Evolutionary conservation across 805 yeast species (phyloP).

Genomic region (Blastobotrys peoriensis): DNA sequence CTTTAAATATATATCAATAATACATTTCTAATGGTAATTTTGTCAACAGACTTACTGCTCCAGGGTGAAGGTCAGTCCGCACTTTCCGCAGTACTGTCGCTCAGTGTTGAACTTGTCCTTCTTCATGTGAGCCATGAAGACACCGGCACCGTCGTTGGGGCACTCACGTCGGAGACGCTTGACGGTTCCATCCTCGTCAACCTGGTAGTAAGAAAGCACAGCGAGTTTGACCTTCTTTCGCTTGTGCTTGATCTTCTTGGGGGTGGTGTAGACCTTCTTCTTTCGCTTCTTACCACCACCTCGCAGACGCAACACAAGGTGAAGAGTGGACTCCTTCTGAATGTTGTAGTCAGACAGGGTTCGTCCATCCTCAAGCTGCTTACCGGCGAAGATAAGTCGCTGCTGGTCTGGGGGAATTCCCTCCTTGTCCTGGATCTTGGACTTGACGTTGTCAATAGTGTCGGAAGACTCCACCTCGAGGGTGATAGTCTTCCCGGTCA

Average conservation of each 20-base stretch:
- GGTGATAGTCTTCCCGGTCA: slow-evolving; percentile 98
- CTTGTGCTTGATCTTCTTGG: slow-evolving; percentile 99
- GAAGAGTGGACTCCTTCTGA: slow-evolving; percentile 95
- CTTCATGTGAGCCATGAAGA: slow-evolving; percentile 98
- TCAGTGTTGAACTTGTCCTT: slow-evolving; percentile 90
- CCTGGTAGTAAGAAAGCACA: slow-evolving; percentile 99
- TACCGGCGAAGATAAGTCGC: slow-evolving; percentile 95
- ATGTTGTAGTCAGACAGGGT: slow-evolving; percentile 96
- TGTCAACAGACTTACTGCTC: too few relatives aligned
- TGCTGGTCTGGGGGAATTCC: slow-evolving; percentile 98
- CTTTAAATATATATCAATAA: too few relatives aligned
- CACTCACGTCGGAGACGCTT: slow-evolving; percentile 99
- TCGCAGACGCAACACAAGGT: slow-evolving; percentile 94
- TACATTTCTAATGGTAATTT: too few relatives aligned
- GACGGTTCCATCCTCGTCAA: slow-evolving; percentile 96
- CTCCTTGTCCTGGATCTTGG: slow-evolving; percentile 95
- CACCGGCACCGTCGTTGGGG: slow-evolving; percentile 93
- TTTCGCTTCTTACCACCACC: slow-evolving; percentile 99
- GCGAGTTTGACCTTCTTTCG: slow-evolving; percentile 99
- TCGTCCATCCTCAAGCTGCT: slow-evolving; percentile 91
- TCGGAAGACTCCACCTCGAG: slow-evolving; percentile 97
- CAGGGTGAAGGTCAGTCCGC: slow-evolving; percentile 87
- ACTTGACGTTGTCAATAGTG: slow-evolving; percentile 94
- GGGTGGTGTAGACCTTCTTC: slow-evolving; percentile 99
- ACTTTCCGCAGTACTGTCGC: slow-evolving; percentile 99